Percentiles rank a stretch among this genome's conserved stretches.
These are phyloP conservation scores for Seiridium cupressi DNA, from an alignment of 2,329 filamentous ascomycete species.

Conservation along the genomic window DNA sequence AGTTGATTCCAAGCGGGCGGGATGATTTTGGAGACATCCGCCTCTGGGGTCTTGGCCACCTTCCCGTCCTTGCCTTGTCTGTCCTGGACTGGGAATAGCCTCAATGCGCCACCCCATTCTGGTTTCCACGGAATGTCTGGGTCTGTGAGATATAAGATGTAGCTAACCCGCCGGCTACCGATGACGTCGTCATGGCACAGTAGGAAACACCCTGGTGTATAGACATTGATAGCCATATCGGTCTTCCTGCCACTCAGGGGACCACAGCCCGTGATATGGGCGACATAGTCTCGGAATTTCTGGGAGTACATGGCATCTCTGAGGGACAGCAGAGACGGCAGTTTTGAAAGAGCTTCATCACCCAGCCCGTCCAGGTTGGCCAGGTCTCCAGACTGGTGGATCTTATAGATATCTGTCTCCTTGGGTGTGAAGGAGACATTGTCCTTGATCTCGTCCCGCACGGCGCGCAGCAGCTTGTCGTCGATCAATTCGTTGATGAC, in stretches of 20 bases:
- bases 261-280: slow-evolving; percentile 80
- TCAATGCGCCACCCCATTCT: slow-evolving; percentile 88
- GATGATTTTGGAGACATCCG: slow-evolving; percentile 78
- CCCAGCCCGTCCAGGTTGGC: slow-evolving; percentile 95
- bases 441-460: slow-evolving; percentile 83
- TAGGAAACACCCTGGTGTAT: slow-evolving; percentile 92
- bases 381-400: slow-evolving; percentile 96
- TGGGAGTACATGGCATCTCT: slow-evolving; percentile 93
- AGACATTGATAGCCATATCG: slow-evolving; percentile 99
- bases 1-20: slow-evolving; percentile 97
- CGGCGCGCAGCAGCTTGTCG: slow-evolving; percentile 76
- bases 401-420: slow-evolving; percentile 99
- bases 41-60: slow-evolving; percentile 74
- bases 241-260: slow-evolving; percentile 90
- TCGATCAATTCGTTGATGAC: slow-evolving; percentile 83
- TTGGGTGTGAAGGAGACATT: slow-evolving; percentile 97
- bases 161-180: slow-evolving; percentile 92
- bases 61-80: slow-evolving; percentile 67
- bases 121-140: slow-evolving; percentile 88
- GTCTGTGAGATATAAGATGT: slow-evolving; percentile 93
- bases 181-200: slow-evolving; percentile 99
- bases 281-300: slow-evolving; percentile 85
- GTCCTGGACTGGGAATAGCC: slow-evolving; percentile 74
- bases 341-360: slow-evolving; percentile 76
- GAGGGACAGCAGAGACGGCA: slow-evolving; percentile 88